These are phyloP conservation scores for Dipteronia dyeriana DNA, from an alignment of 345 rosid genomes.

Conservation along the genomic window DNA sequence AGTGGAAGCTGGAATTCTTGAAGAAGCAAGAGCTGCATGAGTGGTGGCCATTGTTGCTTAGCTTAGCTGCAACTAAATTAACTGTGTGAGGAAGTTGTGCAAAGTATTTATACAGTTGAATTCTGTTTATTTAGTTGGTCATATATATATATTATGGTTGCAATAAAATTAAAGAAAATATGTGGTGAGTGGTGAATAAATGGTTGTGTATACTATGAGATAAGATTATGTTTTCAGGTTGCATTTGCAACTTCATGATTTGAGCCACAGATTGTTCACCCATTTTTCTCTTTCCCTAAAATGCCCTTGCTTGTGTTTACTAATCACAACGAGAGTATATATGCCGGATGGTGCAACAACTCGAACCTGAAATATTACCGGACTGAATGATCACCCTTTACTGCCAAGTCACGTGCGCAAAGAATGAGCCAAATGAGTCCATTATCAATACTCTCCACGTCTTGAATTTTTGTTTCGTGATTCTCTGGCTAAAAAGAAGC, in stretches of 20 bases:
- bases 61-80: slow-evolving; percentile 32
- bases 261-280: slow-evolving; percentile 41
- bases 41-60: slow-evolving; percentile 65
- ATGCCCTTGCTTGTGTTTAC: slow-evolving; percentile 8
- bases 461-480: slow-evolving; percentile 6
- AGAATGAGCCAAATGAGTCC: background rate
- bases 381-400: too few species aligned
- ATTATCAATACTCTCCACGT: slow-evolving; percentile 3
- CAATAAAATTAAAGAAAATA: slow-evolving; percentile 38
- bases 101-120: slow-evolving; percentile 19
- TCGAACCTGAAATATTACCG: too few species aligned
- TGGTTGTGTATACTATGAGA: slow-evolving; percentile 36
- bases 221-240: slow-evolving; percentile 41
- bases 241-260: slow-evolving; percentile 8
- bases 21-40: slow-evolving; percentile 88
- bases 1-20: slow-evolving; percentile 64
- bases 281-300: background rate
- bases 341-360: background rate
- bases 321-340: background rate
- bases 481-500: slow-evolving; percentile 25
- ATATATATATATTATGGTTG: slow-evolving; percentile 37
- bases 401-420: background rate
- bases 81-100: slow-evolving; percentile 19
- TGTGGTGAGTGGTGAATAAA: slow-evolving; percentile 74
- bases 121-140: background rate